These are phyloP conservation scores for Suillus cothurnatus DNA, from an alignment of 768 basidiomycete species.

Conservation along the genomic window DNA sequence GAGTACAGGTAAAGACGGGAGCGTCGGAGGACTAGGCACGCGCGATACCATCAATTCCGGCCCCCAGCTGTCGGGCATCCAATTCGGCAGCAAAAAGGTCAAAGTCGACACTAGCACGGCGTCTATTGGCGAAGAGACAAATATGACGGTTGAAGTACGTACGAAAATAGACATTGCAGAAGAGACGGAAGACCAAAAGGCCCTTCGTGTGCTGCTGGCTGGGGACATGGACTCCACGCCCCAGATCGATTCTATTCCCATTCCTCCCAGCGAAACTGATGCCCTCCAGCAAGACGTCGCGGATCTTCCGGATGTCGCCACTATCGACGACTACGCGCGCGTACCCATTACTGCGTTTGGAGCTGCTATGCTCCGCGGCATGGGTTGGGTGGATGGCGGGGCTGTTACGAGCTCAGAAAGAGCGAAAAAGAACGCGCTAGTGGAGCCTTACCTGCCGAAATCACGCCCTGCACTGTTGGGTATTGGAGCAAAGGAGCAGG, in stretches of 20 bases:
- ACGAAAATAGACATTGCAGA: slow-evolving; percentile 37
- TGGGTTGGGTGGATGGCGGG: slow-evolving; percentile 92
- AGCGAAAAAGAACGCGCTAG: slow-evolving; percentile 53
- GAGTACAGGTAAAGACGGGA: slow-evolving; percentile 64
- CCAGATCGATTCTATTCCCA: slow-evolving; percentile 64
- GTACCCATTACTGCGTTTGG: slow-evolving; percentile 94
- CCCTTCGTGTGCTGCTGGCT: slow-evolving; percentile 78
- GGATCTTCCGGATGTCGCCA: slow-evolving; percentile 74
- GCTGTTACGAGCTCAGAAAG: slow-evolving; percentile 62
- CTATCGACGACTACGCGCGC: slow-evolving; percentile 84
- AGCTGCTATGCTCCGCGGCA: slow-evolving; percentile 88
- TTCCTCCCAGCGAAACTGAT: slow-evolving; percentile 71
- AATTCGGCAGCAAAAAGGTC: slow-evolving; percentile 40
- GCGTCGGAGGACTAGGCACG: slow-evolving; percentile 77
- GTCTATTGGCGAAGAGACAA: slow-evolving; percentile 18
- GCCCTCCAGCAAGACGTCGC: slow-evolving; percentile 84
- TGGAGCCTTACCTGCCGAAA: slow-evolving; percentile 81
- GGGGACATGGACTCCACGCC: slow-evolving; percentile 39
- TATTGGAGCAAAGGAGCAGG: slow-evolving; percentile 90
- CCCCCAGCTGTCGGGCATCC: slow-evolving; percentile 69
- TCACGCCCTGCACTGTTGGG: slow-evolving; percentile 87
- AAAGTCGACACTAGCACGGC: slow-evolving; percentile 18
- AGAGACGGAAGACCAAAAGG: slow-evolving; percentile 77
- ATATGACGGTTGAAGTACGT: slow-evolving; percentile 26
- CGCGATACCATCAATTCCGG: slow-evolving; percentile 78